Evolutionary conservation across 768 basidiomycete genomes (phyloP), one percentile per base, ranked within the genome.

Genomic region (Cystofilobasidium capitatum): DNA sequence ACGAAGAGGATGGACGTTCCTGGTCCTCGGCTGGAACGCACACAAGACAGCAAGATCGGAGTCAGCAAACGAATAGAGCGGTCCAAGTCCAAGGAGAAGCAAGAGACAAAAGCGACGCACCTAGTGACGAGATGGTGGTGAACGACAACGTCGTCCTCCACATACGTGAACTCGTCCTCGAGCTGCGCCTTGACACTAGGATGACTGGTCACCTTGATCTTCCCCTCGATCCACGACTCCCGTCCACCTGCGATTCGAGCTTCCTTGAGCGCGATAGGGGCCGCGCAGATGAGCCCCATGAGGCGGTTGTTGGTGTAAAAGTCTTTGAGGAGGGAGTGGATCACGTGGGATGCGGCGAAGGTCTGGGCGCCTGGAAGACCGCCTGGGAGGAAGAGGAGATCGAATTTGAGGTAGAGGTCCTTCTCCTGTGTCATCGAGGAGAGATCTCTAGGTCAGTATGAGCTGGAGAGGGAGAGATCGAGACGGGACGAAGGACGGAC

Each of bases 121-220:
- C 39, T 42, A 26, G 59, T 61, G 16, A 61, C 44, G 35, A 61
- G 59, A 17, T 42, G 12, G 36, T 61, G 36, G 37, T 61, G 59
- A 26, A 61, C 59, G 16, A 42, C 40, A 45, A 57, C 44, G 40
- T 49, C 39, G 7, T 40, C 65, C 26, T 58, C 58, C 20, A 47
- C 57, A 40, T 66, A 66, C 14, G 65, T 36, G 47, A 59, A 66
- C 42, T 66, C 65, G 51, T 64, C 62, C 14, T 37, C 39, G 37
- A 64, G 51, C 61, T 68, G 37, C 29, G 22, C 42, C 45, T 63
- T 62, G 4, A 68, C 66, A 37, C 54, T 58, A 24, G 66, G 66
- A 55, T 68, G 66, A 29, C 61, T 63, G 22, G 66, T 68, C n/a
- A 68, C 0, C 7, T 54, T 55, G 36, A 58, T 45, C 55, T 58